These are phyloP conservation scores for Perilla frutescens DNA, from an alignment of 257 asterid species.

Conservation along the genomic window DNA sequence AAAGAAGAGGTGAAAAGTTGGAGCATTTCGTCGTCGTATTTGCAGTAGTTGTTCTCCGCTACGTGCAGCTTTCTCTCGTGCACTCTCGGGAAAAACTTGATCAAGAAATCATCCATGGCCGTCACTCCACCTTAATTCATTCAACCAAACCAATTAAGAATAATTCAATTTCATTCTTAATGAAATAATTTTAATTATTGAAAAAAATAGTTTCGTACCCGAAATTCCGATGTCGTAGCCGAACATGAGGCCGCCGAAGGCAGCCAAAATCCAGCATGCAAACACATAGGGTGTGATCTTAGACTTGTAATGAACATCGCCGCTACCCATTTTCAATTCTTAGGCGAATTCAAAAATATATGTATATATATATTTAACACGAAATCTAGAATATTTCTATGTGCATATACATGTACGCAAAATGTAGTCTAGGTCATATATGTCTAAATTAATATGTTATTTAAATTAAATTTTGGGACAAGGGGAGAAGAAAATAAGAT, in stretches of 20 bases:
- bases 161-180: too few species aligned
- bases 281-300: slow-evolving; percentile 51
- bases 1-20: slow-evolving; percentile 89
- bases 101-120: slow-evolving; percentile 84
- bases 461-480: not conserved
- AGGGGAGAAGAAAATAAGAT: not conserved
- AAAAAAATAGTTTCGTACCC: slow-evolving; percentile 33
- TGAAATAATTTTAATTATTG: too few species aligned
- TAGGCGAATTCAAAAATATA: not conserved
- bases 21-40: slow-evolving; percentile 73
- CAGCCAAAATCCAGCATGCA: slow-evolving; percentile 58
- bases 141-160: too few species aligned
- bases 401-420: not conserved
- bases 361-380: too few species aligned
- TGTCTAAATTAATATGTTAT: not conserved
- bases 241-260: slow-evolving; percentile 63
- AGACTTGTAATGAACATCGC: slow-evolving; percentile 25
- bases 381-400: not conserved
- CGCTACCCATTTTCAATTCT: slow-evolving; percentile 13
- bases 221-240: slow-evolving; percentile 66
- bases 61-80: slow-evolving; percentile 54
- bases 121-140: slow-evolving; percentile 65
- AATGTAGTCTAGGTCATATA: not conserved
- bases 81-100: slow-evolving; percentile 63
- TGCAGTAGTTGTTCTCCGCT: slow-evolving; percentile 69